phyloP scores from a whole-genome alignment of 1,284 basidiomycete genomes.

The Salmacisia buchloeana region DNA sequence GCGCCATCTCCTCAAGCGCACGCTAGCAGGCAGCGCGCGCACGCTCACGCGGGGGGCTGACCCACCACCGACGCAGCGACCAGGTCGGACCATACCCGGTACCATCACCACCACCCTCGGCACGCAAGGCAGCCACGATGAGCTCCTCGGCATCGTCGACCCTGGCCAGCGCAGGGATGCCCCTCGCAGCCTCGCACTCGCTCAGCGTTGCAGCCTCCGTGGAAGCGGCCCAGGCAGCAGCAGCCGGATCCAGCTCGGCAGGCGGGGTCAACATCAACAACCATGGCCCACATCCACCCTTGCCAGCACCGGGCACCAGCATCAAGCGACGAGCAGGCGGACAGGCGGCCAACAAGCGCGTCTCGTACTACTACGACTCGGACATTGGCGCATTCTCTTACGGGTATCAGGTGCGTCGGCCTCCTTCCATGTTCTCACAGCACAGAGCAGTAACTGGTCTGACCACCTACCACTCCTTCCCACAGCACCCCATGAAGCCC shows the following conservation, averaged over 20 bases:
- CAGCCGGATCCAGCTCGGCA: neutral
- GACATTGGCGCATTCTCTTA: constrained; percentile 5
- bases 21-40: too few species aligned
- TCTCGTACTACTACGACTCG: constrained; percentile 9
- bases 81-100: too few species aligned
- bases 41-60: too few species aligned
- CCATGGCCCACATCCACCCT: constrained; percentile 2
- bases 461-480: neutral
- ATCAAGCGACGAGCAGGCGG: neutral
- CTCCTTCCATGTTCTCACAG: neutral
- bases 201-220: neutral
- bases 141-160: too few species aligned
- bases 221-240: neutral
- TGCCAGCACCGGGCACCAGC: neutral
- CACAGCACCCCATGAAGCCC: constrained; percentile 81
- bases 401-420: neutral
- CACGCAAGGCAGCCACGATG: too few species aligned
- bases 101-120: too few species aligned
- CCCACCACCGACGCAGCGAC: too few species aligned
- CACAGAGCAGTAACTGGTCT: neutral
- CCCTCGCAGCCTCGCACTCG: neutral
- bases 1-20: too few species aligned
- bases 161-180: too few species aligned
- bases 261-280: neutral
- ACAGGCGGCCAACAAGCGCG: neutral